Percentiles rank a stretch among this genome's conserved stretches.
phyloP scores from a whole-genome alignment of 345 rosid genomes.

The Eucalyptus curtisii region DNA sequence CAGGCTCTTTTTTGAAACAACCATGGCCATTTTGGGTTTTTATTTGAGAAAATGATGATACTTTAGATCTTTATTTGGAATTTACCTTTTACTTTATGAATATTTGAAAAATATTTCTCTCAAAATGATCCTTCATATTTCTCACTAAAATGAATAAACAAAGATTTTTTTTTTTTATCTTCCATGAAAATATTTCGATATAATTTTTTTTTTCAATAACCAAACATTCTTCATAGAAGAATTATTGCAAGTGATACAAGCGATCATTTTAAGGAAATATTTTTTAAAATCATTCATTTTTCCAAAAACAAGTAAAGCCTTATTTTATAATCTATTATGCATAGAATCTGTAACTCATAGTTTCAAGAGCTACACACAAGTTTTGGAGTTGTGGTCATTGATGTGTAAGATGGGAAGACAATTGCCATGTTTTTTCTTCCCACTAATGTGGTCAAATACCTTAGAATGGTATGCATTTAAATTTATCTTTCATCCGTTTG shows the following conservation, averaged over 20 bases:
- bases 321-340: neutral
- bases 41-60: accelerated
- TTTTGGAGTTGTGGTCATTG: neutral
- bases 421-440: neutral
- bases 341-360: neutral
- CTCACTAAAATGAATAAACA: too few species aligned
- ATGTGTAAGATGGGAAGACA: neutral
- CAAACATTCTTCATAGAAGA: too few species aligned
- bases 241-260: neutral
- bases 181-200: too few species aligned
- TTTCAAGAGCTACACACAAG: neutral
- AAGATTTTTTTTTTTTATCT: neutral
- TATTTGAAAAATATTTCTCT: too few species aligned
- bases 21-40: too few species aligned
- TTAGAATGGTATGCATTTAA: neutral
- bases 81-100: too few species aligned
- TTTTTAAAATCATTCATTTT: too few species aligned
- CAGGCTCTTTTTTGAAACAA: too few species aligned
- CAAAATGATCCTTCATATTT: too few species aligned
- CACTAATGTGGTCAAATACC: neutral
- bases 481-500: too few species aligned
- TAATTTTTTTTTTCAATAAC: too few species aligned
- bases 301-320: neutral
- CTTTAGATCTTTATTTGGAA: too few species aligned
- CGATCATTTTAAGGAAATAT: neutral